Evolutionary conservation across 2,329 filamentous ascomycete genomes (phyloP).

Genomic region (Rosellinia necatrix): DNA sequence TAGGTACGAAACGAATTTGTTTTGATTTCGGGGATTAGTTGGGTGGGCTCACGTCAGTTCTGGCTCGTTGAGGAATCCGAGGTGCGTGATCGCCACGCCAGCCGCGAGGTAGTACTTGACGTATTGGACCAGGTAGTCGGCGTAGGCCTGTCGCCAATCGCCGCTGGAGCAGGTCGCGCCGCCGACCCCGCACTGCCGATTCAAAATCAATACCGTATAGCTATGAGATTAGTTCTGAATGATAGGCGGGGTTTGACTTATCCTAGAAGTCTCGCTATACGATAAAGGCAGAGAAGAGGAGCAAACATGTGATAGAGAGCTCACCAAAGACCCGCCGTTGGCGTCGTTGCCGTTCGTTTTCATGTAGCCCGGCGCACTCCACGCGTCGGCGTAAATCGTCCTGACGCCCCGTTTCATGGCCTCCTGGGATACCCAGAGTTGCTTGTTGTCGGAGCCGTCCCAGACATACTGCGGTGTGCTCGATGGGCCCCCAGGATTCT

Average conservation of each 20-base stretch:
- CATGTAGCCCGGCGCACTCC: constrained; percentile 55
- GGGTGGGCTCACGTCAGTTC: constrained; percentile 38
- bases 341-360: constrained; percentile 45
- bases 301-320: neutral
- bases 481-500: constrained; percentile 48
- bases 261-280: neutral
- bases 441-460: constrained; percentile 53
- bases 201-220: neutral
- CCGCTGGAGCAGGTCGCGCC: constrained; percentile 46
- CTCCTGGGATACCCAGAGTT: constrained; percentile 57
- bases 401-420: constrained; percentile 48
- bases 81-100: constrained; percentile 50
- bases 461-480: constrained; percentile 50
- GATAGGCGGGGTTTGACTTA: too few species aligned
- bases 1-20: too few species aligned
- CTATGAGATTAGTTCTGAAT: too few species aligned
- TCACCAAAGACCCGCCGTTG: constrained; percentile 39
- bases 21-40: neutral
- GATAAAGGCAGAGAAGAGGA: neutral
- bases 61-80: constrained; percentile 55
- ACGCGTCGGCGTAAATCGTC: constrained; percentile 50
- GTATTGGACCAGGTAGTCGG: constrained; percentile 53
- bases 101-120: constrained; percentile 51
- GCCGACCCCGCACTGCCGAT: constrained; percentile 44
- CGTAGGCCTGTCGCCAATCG: constrained; percentile 55